phyloP scores from a whole-genome alignment of 2,329 filamentous ascomycete genomes.

The Nemania sp. region DNA sequence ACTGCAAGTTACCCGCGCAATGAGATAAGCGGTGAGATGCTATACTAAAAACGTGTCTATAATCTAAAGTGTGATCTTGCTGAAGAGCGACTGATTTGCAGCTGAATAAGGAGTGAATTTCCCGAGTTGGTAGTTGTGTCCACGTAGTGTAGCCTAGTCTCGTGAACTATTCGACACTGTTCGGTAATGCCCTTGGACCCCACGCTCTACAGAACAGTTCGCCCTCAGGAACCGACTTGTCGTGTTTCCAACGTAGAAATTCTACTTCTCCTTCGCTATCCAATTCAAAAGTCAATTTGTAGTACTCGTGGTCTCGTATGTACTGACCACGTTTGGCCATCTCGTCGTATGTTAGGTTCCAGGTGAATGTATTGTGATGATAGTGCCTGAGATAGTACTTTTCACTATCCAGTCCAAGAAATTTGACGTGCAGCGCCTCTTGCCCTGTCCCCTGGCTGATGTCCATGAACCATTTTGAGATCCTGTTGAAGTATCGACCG shows the following conservation, averaged over 20 bases:
- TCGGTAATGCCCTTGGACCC: constrained; percentile 21
- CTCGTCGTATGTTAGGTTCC: neutral
- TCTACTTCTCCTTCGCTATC: neutral
- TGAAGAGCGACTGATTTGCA: no score
- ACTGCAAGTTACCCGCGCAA: no score
- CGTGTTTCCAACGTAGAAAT: neutral
- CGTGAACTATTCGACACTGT: no score
- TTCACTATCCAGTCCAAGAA: neutral
- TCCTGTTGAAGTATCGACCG: neutral
- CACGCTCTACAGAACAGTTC: neutral
- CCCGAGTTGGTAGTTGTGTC: no score
- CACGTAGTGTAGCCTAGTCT: no score
- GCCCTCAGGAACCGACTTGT: neutral
- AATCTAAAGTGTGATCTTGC: no score
- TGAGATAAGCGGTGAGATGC: no score
- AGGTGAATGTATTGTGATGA: neutral
- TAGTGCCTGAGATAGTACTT: neutral
- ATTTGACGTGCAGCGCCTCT: neutral
- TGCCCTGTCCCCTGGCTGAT: neutral
- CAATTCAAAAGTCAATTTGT: neutral
- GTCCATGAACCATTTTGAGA: neutral
- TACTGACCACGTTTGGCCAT: neutral
- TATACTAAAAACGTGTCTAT: no score
- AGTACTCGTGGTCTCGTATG: neutral
- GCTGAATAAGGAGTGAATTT: no score